Conservation (phyloP, 2,329 filamentous ascomycete genomes). For the Cladosporium sp. region DNA sequence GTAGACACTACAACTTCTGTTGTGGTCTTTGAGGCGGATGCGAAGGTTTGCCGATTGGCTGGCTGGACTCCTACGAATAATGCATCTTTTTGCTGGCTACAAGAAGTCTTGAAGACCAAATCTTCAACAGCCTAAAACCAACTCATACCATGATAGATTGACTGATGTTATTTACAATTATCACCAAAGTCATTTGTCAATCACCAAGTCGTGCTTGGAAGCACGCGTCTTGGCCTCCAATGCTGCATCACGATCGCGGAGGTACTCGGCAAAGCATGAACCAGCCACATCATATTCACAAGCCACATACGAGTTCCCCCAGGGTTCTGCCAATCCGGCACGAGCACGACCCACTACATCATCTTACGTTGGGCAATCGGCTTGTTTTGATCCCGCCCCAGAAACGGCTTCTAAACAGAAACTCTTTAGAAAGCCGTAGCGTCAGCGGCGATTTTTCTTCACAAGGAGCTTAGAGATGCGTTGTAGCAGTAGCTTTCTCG, state of each 20-base stretch:
- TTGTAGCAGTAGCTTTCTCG: not conserved
- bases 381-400: not conserved
- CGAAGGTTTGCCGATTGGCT: constrained; percentile 7
- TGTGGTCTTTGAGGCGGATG: not conserved
- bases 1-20: not conserved
- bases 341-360: constrained; percentile 8
- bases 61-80: not conserved
- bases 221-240: not conserved
- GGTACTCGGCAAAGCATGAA: not conserved
- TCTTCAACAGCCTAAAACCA: not conserved
- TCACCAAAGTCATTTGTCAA: not conserved
- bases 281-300: constrained; percentile 3
- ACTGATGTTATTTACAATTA: not conserved
- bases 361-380: constrained; percentile 6
- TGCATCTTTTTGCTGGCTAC: not conserved
- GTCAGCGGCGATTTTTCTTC: constrained; percentile 3
- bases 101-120: not conserved
- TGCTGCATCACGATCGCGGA: not conserved
- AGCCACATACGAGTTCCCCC: not conserved
- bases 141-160: not conserved
- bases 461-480: not conserved
- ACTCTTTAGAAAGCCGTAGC: not conserved
- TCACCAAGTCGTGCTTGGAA: not conserved
- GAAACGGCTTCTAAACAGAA: not conserved
- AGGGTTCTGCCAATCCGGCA: not conserved